Base-by-base conservation (phyloP, 345 rosid species). In the Leavenworthia alabamica region DNA sequence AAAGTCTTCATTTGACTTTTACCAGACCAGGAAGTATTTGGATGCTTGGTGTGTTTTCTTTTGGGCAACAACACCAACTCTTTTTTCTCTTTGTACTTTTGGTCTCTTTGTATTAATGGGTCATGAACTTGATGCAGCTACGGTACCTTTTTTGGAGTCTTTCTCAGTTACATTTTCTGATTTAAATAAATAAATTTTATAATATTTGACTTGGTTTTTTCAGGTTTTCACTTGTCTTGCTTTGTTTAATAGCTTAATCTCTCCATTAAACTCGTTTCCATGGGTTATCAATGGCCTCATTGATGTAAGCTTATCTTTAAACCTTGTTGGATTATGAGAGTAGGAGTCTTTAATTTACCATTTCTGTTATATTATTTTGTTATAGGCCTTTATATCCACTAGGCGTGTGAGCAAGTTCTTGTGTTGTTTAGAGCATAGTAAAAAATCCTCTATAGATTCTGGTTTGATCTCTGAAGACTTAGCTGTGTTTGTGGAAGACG, bases 1-100 rank as follows among this genome's bases (percentile, higher is more conserved):
- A n/a, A n/a, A n/a, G n/a, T n/a, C 37, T 65, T 70, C 26, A 6
- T 67, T 62, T 44, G 49, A 33, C 64, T n/a, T 53, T 69, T 71
- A 14, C 51, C 73, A 91, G 92, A 84, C 98, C 12, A 73, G 98
- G 56, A 91, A 91, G 75, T 88, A 86, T 72, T 75, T 91, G 82
- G 98, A 91, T 78, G 98, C 96, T 6, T 91, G 95, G 98, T 86
- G 98, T 72, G 96, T 91, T 32, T 91, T 91, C 86, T 91, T 91
- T 72, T 91, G 95, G 96, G 98, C 96, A 20, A 84, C 96, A 64
- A 91, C 96, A 65, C 98, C 96, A 46, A 80, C 90, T 58, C 98
- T 91, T 58, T 91, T 83, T 75, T 91, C 96, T 56, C 68, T 91
- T 35, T 83, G 61, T 74, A 88, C 96, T 19, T 91, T 91, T 78